Percentiles rank a stretch among this genome's conserved stretches.
These are phyloP conservation scores for Eutypa lata DNA, from an alignment of 2,329 filamentous ascomycete species.

Conservation along the genomic window DNA sequence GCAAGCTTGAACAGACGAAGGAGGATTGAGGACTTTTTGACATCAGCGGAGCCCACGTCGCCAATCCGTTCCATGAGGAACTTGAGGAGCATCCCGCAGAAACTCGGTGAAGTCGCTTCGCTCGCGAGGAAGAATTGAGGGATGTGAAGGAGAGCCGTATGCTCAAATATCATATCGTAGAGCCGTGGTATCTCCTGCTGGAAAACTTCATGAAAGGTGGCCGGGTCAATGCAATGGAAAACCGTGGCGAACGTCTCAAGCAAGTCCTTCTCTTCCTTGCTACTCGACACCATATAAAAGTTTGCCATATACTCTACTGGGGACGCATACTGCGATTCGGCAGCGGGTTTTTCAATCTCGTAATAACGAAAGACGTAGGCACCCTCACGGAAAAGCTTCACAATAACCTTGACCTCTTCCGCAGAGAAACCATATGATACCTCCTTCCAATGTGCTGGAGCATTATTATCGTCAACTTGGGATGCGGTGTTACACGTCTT, in stretches of 20 bases:
- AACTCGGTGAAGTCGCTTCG: constrained; percentile 94
- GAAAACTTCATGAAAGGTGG: constrained; percentile 98
- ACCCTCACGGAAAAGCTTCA: constrained; percentile 95
- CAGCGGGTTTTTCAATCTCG: constrained; percentile 74
- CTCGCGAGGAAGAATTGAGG: constrained; percentile 99
- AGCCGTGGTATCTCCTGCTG: constrained; percentile 94
- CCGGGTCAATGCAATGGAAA: constrained; percentile 97
- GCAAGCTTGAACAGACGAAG: constrained; percentile 94
- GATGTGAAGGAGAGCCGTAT: constrained; percentile 88
- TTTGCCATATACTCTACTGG: constrained; percentile 91
- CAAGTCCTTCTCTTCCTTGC: constrained; percentile 94
- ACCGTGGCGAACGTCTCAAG: constrained; percentile 97
- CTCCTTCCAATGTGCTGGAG: constrained; percentile 88
- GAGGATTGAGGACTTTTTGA: constrained; percentile 88
- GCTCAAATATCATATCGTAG: constrained; percentile 97
- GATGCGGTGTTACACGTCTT: constrained; percentile 79
- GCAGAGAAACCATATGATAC: constrained; percentile 95
- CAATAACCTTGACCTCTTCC: constrained; percentile 93
- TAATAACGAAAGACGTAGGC: constrained; percentile 97
- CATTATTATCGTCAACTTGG: constrained; percentile 71
- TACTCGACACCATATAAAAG: constrained; percentile 90
- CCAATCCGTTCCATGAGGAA: constrained; percentile 97
- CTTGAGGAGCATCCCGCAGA: constrained; percentile 95
- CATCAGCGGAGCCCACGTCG: constrained; percentile 87
- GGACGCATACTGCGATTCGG: constrained; percentile 72